A percentile compares a stretch with the other conserved stretches of the same genome.
Evolutionary conservation across 257 asterid species (phyloP).

Genomic region (Solanum rostratum): DNA sequence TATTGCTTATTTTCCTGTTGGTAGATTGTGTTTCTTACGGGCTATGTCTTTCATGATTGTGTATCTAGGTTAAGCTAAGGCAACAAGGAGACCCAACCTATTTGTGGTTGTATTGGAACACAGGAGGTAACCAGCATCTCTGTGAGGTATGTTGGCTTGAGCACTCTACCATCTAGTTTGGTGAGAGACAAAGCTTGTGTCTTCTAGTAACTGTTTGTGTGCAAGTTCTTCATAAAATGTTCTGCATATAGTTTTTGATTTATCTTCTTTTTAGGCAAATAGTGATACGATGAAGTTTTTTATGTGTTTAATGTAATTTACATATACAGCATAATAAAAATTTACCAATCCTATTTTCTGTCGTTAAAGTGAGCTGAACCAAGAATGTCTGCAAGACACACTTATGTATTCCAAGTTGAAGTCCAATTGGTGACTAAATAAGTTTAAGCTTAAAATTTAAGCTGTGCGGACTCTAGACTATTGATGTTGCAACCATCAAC

Average conservation of each 20-base stretch:
- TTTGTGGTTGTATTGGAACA: neutral
- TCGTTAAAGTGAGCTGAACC: no score
- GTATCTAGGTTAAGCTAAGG: constrained; percentile 19
- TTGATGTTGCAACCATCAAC: no score
- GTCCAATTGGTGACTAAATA: no score
- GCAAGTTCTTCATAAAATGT: neutral
- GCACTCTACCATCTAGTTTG: neutral
- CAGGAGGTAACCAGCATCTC: no score
- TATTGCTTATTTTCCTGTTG: constrained; percentile 20
- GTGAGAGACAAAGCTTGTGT: neutral
- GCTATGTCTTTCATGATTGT: constrained; percentile 7
- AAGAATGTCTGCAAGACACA: no score
- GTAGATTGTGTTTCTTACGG: constrained; percentile 15
- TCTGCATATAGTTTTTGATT: neutral
- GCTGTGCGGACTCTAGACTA: no score
- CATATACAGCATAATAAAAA: no score
- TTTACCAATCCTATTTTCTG: no score
- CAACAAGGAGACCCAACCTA: neutral
- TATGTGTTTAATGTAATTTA: neutral
- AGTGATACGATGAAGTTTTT: neutral
- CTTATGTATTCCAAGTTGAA: no score
- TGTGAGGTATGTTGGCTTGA: neutral
- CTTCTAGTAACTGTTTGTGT: neutral
- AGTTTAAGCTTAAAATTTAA: no score
- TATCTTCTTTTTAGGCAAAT: neutral